Base-by-base conservation (phyloP, 306 rosid species). In the Vigna trinervia region DNA sequence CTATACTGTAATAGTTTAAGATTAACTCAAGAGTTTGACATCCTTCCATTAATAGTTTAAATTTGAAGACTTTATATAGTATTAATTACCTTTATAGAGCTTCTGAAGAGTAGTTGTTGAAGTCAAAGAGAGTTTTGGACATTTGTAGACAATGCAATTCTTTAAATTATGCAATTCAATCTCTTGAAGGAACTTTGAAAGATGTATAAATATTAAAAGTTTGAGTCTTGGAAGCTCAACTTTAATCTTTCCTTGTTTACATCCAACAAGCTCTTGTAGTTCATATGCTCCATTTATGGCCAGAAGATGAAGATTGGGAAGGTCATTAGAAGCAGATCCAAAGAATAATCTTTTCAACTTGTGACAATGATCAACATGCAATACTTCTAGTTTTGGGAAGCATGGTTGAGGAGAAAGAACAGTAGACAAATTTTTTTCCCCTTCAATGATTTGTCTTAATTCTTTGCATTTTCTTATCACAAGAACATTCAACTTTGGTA, bases 171-270 rank as follows among this genome's bases (percentile, higher is more conserved):
- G 50, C 15, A 68, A 20, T 53, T 60, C 80, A 32, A 20, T 34
- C 75, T 23, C 78, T 61, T 34, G 79, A 23, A 28, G 7, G 10
- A 76, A 73, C 28, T 15, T 71, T 46, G 73, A 22, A 5, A 84
- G 71, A 8, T 61, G 34, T 1, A 0, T 12, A n/a, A 83, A 59
- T 38, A 23, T 47, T 3, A 45, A 17, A 54, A 22, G 45, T 36
- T 74, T 67, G n/a, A 83, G 50, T 11, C 34, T 60, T 52, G 84
- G 82, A 57, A 80, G 66, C 32, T 22, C 46, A 41, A 62, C 51
- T 46, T 75, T 38, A 30, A 0, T 81, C 13, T 39, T 2, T 20
- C 6, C 70, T 14, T 38, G 41, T 52, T 45, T 53, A 46, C 1
- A n/a, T 4, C 20, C 43, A 4, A 73, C 32, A 0, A 80, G 34